These are phyloP conservation scores for Citrus cavaleriei DNA, from an alignment of 345 rosid species.

Conservation along the genomic window DNA sequence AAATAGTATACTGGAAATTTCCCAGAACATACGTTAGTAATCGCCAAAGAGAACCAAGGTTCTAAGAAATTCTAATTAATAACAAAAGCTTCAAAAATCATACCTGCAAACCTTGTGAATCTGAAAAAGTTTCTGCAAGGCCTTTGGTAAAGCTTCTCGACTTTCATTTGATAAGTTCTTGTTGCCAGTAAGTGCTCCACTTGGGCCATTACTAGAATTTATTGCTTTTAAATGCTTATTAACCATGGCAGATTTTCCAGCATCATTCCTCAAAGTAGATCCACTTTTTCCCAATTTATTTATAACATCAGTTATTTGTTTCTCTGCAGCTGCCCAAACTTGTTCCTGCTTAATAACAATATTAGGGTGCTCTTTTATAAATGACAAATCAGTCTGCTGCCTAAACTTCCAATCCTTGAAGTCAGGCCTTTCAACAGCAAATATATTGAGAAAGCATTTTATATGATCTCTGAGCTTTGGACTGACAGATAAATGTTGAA, in stretches of 20 bases:
- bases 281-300: slow-evolving; percentile 26
- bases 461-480: slow-evolving; percentile 24
- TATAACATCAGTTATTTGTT: slow-evolving; percentile 3
- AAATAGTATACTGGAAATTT: neutral
- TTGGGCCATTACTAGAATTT: slow-evolving; percentile 37
- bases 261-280: slow-evolving; percentile 28
- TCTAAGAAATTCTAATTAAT: neutral
- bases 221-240: slow-evolving; percentile 31
- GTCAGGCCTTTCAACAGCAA: slow-evolving; percentile 47
- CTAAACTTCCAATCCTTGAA: slow-evolving; percentile 57
- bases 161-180: slow-evolving; percentile 56
- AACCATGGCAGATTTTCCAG: slow-evolving; percentile 20
- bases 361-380: slow-evolving; percentile 41
- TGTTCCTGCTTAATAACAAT: slow-evolving; percentile 40
- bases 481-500: slow-evolving; percentile 18
- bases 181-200: slow-evolving; percentile 27
- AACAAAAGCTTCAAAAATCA: neutral
- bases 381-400: slow-evolving; percentile 36
- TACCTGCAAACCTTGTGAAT: slow-evolving; percentile 91
- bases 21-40: neutral
- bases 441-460: slow-evolving; percentile 28
- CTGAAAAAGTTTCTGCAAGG: slow-evolving; percentile 65
- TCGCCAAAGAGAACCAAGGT: neutral
- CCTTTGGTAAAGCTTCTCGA: slow-evolving; percentile 62
- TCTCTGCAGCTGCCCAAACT: slow-evolving; percentile 29